These are phyloP conservation scores for Papiliotrema flavescens DNA, from an alignment of 1,284 basidiomycete genomes.

Conservation along the genomic window DNA sequence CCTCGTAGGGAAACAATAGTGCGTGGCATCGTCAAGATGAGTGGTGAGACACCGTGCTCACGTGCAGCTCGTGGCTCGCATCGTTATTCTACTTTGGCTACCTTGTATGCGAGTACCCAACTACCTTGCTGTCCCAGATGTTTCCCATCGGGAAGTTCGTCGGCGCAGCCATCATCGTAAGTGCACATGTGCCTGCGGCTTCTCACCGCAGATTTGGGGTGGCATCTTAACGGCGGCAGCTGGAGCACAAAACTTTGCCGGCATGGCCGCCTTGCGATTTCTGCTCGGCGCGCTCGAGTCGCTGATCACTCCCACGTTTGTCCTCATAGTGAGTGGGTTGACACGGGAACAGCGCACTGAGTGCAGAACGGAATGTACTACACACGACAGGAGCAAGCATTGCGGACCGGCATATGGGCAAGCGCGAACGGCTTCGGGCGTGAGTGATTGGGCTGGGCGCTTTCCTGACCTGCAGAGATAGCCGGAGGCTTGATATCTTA, in stretches of 20 bases:
- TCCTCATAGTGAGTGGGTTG: background rate
- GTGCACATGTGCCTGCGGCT: too few species aligned
- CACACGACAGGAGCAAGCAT: background rate
- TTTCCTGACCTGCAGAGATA: constrained; percentile 33
- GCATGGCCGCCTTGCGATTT: background rate
- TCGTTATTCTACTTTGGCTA: background rate
- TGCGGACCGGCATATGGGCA: constrained; percentile 21
- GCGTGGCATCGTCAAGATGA: too few species aligned
- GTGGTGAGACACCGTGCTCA: too few species aligned
- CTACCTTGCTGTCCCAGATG: background rate
- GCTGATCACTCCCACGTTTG: background rate
- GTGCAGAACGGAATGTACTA: background rate
- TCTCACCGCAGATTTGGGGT: background rate
- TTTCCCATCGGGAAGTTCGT: background rate
- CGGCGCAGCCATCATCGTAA: background rate
- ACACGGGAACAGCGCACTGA: too few species aligned
- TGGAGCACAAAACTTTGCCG: background rate
- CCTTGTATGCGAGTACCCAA: background rate
- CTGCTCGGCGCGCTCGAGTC: background rate
- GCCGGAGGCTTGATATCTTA: constrained; percentile 36
- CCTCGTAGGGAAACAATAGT: background rate
- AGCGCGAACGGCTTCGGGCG: too few species aligned
- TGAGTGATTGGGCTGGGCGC: constrained; percentile 20
- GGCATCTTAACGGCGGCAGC: background rate
- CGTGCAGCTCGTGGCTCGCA: background rate